Conservation (phyloP, 139 green algal genomes). For the Edaphochlamys debaryana region DNA sequence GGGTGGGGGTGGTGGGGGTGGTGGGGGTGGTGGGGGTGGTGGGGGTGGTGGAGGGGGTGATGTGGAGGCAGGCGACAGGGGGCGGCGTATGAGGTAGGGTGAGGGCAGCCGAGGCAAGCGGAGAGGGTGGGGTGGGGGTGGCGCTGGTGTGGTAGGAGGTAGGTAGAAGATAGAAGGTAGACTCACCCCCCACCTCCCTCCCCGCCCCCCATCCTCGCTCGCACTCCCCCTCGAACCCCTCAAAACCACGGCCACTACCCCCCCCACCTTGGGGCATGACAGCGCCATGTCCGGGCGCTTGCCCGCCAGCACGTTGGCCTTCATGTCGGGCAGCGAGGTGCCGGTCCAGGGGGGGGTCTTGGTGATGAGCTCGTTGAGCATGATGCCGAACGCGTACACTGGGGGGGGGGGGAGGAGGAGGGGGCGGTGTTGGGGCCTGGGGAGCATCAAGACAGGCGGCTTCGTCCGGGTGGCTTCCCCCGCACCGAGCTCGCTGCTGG, state of each 20-base stretch:
- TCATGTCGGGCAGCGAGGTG: constrained; percentile 27
- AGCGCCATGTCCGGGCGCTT: constrained; percentile 58
- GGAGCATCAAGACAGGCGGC: background rate
- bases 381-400: constrained; percentile 85
- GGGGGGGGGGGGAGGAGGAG: background rate
- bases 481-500: no score
- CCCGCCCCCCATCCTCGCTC: background rate
- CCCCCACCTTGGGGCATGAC: constrained; percentile 50
- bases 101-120: no score
- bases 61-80: background rate
- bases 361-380: constrained; percentile 76
- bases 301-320: constrained; percentile 49
- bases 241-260: no score
- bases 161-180: background rate
- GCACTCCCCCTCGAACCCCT: background rate
- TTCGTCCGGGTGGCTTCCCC: no score
- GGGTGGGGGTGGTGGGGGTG: no score
- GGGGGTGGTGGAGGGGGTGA: no score
- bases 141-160: background rate
- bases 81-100: no score
- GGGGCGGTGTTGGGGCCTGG: background rate
- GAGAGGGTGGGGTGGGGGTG: no score
- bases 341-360: constrained; percentile 33
- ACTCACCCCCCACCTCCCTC: background rate
- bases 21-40: no score